phyloP scores from a whole-genome alignment of 1,139 yeast genomes.

The Sugiyamaella paludigena region DNA sequence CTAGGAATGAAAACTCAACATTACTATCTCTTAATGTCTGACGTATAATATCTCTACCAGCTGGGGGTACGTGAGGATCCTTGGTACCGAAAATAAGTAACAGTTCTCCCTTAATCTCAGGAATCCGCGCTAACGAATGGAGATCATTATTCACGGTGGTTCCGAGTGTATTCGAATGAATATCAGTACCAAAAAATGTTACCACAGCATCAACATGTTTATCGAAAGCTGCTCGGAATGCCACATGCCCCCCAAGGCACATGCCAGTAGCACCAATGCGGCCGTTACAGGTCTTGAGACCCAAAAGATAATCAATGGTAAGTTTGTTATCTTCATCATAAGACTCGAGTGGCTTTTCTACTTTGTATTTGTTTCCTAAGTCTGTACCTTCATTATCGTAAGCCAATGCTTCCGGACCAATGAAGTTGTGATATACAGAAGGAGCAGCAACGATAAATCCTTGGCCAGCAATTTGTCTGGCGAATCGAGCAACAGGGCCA shows the following conservation, averaged over 20 bases:
- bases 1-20: constrained; percentile 67
- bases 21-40: constrained; percentile 56
- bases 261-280: constrained; percentile 79
- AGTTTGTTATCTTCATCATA: constrained; percentile 73
- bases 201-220: constrained; percentile 64
- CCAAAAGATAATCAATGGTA: constrained; percentile 58
- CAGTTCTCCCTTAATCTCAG: constrained; percentile 45
- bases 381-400: constrained; percentile 77
- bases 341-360: constrained; percentile 62
- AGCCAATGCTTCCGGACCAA: constrained; percentile 57
- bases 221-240: constrained; percentile 70
- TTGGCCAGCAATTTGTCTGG: constrained; percentile 73
- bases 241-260: constrained; percentile 85
- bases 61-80: constrained; percentile 79
- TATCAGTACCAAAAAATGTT: constrained; percentile 79
- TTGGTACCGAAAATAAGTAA: constrained; percentile 72
- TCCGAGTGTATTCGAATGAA: constrained; percentile 65
- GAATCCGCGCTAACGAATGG: constrained; percentile 56
- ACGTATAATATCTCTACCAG: constrained; percentile 72
- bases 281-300: constrained; percentile 66
- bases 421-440: constrained; percentile 74
- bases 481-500: constrained; percentile 75
- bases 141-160: constrained; percentile 54
- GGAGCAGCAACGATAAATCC: constrained; percentile 80
- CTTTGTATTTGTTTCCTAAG: constrained; percentile 65